A percentile compares a stretch with the other conserved stretches of the same genome.
phyloP scores from a whole-genome alignment of 305 asterid genomes.

The Petunia hybrid region DNA sequence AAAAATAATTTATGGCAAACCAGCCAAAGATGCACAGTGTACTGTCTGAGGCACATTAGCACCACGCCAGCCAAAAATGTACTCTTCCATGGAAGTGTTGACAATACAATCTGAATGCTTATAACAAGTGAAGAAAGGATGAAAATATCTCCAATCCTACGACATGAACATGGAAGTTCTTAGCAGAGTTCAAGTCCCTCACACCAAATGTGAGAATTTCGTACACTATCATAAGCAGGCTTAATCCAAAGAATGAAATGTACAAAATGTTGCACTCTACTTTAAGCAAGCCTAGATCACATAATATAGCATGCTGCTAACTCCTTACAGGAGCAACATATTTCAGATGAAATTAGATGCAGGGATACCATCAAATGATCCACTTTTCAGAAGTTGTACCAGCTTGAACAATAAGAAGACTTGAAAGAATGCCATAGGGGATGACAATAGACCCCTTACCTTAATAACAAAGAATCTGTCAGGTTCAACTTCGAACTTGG shows the following conservation, averaged over 20 bases:
- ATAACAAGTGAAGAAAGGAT: background rate
- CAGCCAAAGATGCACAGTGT: constrained; percentile 15
- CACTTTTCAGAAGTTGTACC: background rate
- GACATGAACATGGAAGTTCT: background rate
- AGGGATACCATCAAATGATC: constrained; percentile 12
- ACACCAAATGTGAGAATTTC: background rate
- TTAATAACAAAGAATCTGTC: constrained; percentile 92
- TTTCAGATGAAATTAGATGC: constrained; percentile 20
- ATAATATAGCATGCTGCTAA: background rate
- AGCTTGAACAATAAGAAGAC: constrained; percentile 24
- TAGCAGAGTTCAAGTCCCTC: constrained; percentile 19
- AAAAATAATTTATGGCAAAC: background rate
- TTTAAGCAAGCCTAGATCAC: background rate
- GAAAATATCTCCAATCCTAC: background rate
- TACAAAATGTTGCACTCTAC: constrained; percentile 13
- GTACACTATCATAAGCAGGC: constrained; percentile 14
- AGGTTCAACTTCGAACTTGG: constrained; percentile 82
- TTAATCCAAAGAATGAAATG: background rate
- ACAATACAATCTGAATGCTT: constrained; percentile 21
- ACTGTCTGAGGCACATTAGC: background rate
- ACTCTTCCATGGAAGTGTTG: constrained; percentile 5
- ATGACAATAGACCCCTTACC: constrained; percentile 52
- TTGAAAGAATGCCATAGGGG: background rate
- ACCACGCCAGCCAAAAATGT: constrained; percentile 13
- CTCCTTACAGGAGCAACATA: background rate